Evolutionary conservation across 305 asterid species (phyloP).

Genomic region (Fraxinus albicans): DNA sequence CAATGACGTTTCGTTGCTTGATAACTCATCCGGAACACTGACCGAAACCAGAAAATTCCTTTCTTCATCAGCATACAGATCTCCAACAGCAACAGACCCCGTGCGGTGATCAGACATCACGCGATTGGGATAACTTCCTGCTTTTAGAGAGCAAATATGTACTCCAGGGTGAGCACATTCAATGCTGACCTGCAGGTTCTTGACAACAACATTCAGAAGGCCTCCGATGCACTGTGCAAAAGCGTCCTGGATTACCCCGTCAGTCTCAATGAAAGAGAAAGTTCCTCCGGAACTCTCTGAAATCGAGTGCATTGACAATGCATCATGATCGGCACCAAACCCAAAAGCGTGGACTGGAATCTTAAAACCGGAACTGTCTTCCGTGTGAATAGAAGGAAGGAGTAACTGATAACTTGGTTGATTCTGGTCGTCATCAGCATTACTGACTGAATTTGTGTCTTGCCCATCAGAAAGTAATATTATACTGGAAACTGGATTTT

Average conservation of each 20-base stretch:
- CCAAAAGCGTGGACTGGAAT: conserved; percentile 90
- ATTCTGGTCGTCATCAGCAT: conserved; percentile 23
- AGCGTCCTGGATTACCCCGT: conserved; percentile 85
- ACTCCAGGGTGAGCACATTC: conserved; percentile 54
- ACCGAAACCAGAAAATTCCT: conserved; percentile 72
- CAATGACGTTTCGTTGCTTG: conserved; percentile 45
- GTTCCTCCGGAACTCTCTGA: conserved; percentile 90
- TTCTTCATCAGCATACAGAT: conserved; percentile 89
- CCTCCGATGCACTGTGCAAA: conserved; percentile 98
- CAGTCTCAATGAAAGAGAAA: conserved; percentile 87
- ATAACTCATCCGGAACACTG: conserved; percentile 55
- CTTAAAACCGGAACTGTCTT: conserved; percentile 49
- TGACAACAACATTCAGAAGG: conserved; percentile 81
- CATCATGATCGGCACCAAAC: conserved; percentile 85
- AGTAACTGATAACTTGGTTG: conserved; percentile 50
- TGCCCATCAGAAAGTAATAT: conserved; percentile 86
- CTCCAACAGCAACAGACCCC: conserved; percentile 72
- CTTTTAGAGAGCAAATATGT: conserved; percentile 47
- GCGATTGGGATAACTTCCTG: conserved; percentile 65
- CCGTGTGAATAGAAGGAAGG: conserved; percentile 64
- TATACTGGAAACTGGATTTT: conserved; percentile 74
- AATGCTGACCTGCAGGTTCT: conserved; percentile 51
- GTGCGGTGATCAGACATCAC: conserved; percentile 40
- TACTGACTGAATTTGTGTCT: conserved; percentile 75
- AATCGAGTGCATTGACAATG: conserved; percentile 80